Conservation (phyloP, 2,329 filamentous ascomycete species). For the Cladophialophora carrionii region DNA sequence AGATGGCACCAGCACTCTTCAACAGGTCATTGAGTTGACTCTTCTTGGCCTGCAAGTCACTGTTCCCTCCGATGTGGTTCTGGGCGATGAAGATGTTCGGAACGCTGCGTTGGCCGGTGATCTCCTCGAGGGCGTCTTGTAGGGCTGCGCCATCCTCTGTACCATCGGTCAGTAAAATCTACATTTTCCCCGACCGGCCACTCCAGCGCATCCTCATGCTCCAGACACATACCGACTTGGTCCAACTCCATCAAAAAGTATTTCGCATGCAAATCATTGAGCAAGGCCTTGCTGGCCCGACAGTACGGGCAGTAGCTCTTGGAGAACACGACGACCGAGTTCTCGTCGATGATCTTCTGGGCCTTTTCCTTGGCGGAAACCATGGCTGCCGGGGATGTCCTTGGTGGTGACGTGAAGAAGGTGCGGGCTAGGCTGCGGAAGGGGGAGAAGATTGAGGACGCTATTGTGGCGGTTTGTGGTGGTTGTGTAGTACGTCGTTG, state of each 20-base stretch:
- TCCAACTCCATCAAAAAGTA: conserved; percentile 82
- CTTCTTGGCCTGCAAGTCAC: conserved; percentile 73
- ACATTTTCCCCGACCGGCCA: not conserved
- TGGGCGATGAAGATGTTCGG: conserved; percentile 93
- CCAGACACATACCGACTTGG: conserved; percentile 72
- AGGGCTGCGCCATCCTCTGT: conserved; percentile 79
- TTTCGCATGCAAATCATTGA: conserved; percentile 71
- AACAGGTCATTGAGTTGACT: conserved; percentile 66
- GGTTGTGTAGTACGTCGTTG: conserved; percentile 3
- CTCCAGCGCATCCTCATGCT: not conserved
- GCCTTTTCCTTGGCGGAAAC: conserved; percentile 81
- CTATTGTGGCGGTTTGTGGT: conserved; percentile 50
- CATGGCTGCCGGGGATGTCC: conserved; percentile 67
- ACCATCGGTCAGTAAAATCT: conserved; percentile 23
- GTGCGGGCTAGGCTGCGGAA: conserved; percentile 62
- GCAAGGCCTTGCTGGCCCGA: conserved; percentile 72
- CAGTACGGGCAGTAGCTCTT: conserved; percentile 98
- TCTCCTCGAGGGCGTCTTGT: conserved; percentile 78
- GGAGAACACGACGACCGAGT: conserved; percentile 91
- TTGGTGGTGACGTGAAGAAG: conserved; percentile 61
- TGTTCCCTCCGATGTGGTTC: conserved; percentile 96
- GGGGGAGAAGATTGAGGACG: conserved; percentile 61
- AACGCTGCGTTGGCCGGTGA: conserved; percentile 83
- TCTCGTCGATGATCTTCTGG: conserved; percentile 83
- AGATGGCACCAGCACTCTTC: conserved; percentile 66